These are phyloP conservation scores for Candida nitratophila DNA, from an alignment of 805 yeast genomes.

Conservation along the genomic window DNA sequence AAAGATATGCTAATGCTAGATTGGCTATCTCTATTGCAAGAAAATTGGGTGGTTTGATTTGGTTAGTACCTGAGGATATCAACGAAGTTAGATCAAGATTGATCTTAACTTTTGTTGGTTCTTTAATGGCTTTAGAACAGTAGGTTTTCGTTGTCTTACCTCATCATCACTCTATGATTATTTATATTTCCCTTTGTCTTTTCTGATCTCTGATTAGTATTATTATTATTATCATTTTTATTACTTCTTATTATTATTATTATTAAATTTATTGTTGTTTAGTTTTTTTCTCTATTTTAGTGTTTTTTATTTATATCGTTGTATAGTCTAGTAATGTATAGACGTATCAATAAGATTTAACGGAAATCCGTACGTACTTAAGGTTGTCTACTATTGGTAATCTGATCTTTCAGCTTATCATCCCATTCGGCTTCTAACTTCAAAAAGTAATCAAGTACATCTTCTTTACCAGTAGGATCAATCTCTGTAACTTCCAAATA, in stretches of 20 bases:
- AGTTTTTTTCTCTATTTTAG: not conserved
- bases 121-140: slow-evolving; percentile 67
- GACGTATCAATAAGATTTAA: not conserved
- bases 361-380: not conserved
- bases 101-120: slow-evolving; percentile 90
- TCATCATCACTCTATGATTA: not conserved
- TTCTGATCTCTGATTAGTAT: not conserved
- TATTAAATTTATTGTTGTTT: not conserved
- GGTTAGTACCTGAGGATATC: slow-evolving; percentile 99
- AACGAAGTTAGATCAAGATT: slow-evolving; percentile 92
- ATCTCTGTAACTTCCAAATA: slow-evolving; percentile 48
- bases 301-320: not conserved
- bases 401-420: slow-evolving; percentile 64
- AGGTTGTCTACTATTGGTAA: slow-evolving; percentile 26
- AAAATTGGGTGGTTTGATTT: slow-evolving; percentile 93
- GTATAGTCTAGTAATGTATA: too few relatives aligned
- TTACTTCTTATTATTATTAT: too few relatives aligned
- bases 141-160: slow-evolving; percentile 1
- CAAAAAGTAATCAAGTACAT: slow-evolving; percentile 60
- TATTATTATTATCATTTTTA: slow-evolving; percentile 1
- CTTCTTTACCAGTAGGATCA: slow-evolving; percentile 58
- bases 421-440: slow-evolving; percentile 63
- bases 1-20: slow-evolving; percentile 88
- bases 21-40: slow-evolving; percentile 97
- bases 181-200: not conserved